Base-by-base conservation (phyloP, 2,329 filamentous ascomycete genomes). In the Penicillium olsonii region DNA sequence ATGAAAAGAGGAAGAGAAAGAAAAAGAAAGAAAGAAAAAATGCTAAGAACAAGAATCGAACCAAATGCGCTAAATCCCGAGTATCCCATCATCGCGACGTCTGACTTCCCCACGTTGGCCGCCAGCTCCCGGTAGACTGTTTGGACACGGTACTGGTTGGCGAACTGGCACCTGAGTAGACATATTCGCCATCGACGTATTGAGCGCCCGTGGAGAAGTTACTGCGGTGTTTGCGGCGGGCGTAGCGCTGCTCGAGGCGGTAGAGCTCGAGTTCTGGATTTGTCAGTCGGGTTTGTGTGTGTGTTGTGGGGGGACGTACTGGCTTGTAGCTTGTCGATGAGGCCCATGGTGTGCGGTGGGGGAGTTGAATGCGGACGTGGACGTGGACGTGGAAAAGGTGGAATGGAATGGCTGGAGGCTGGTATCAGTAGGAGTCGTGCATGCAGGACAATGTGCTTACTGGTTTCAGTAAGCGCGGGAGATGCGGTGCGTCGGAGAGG, bases 151-250 rank as follows among this genome's bases (percentile, higher is more conserved):
- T 67, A 26, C 69, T 66, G 19, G 66, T 64, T 3, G 70, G 68
- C 10, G 68, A 69, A 41, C 62, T 66, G 20, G 67, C 54, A 33
- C 65, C 60, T 43, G 63, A 80, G 79, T 91, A 95, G 70, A 96
- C 80, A 76, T 96, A 96, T 77, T 96, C 92, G 73, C 92, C 94
- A 69, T 97, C 90, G 57, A 96, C 88, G 73, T 97, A 97, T 69
- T 89, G 82, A 24, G 91, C 92, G 65, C 90, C 91, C 67, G 88
- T 91, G 67, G 88, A 85, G 71, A 95, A 96, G 53, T 89, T 94
- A 46, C 86, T 92, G 70, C 92, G 90, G 62, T 92, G 89, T 65
- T 92, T 90, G 69, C 90, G 87, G 65, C 88, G 88, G 43, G 92
- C 95, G 79, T 97, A 97, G 64, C 90, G 87, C 77, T 96, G 87